Conservation (phyloP, 495 filamentous ascomycete genomes). For the Hypoxylon perforatum region DNA sequence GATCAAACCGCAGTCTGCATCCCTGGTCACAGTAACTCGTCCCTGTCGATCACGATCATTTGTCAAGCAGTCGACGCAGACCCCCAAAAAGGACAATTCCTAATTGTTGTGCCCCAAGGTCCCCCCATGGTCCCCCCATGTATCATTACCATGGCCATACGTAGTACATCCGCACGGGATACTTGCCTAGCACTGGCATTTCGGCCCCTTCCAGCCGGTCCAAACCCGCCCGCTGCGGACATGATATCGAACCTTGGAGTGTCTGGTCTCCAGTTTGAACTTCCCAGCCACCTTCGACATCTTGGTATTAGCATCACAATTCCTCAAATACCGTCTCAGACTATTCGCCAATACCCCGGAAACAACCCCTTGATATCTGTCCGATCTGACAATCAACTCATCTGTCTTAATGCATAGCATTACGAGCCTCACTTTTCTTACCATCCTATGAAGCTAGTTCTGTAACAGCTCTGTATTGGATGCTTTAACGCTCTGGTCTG, state of each 20-base stretch:
- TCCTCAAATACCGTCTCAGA: slow-evolving; percentile 11
- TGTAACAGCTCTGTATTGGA: slow-evolving; percentile 19
- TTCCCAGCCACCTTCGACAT: slow-evolving; percentile 24
- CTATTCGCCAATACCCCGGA: slow-evolving; percentile 11
- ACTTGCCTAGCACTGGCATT: slow-evolving; percentile 12
- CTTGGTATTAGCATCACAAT: slow-evolving; percentile 4
- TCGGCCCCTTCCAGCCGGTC: slow-evolving; percentile 22
- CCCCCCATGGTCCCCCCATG: slow-evolving; percentile 8
- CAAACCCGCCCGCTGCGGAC: slow-evolving; percentile 23
- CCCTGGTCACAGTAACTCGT: slow-evolving; percentile 22
- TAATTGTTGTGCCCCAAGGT: too few relatives aligned
- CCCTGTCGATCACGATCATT: slow-evolving; percentile 42
- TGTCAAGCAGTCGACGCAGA: slow-evolving; percentile 2
- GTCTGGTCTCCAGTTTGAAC: slow-evolving; percentile 10
- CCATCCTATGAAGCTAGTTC: slow-evolving; percentile 7
- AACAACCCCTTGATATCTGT: slow-evolving; percentile 2
- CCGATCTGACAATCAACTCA: slow-evolving; percentile 14
- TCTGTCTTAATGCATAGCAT: slow-evolving; percentile 11
- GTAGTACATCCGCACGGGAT: slow-evolving; percentile 17
- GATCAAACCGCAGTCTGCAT: slow-evolving; percentile 30
- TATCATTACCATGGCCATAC: slow-evolving; percentile 15
- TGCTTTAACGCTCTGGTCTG: slow-evolving; percentile 27
- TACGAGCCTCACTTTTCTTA: slow-evolving; percentile 28
- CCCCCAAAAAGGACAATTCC: slow-evolving; percentile 12
- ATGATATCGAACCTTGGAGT: slow-evolving; percentile 13